A percentile compares a stretch with the other conserved stretches of the same genome.
phyloP scores from a whole-genome alignment of 2,329 filamentous ascomycete species.

The Helotiales sp. region DNA sequence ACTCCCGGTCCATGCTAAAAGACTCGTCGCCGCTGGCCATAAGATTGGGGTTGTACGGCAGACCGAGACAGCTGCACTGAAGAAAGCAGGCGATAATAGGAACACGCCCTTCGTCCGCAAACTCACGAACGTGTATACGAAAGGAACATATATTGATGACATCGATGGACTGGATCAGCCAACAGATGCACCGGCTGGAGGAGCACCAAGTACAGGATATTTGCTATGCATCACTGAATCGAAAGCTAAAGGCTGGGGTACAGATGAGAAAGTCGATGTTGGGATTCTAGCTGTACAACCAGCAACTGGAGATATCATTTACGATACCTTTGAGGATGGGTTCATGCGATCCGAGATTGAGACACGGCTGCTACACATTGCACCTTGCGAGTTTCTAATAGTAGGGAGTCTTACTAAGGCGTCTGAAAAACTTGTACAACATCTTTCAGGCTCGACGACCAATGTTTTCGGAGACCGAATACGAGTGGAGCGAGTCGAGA shows the following conservation, averaged over 20 bases:
- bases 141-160: slow-evolving; percentile 96
- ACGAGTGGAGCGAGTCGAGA: slow-evolving; percentile 76
- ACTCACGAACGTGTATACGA: slow-evolving; percentile 95
- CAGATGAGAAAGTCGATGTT: slow-evolving; percentile 90
- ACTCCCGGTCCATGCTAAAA: slow-evolving; percentile 89
- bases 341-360: slow-evolving; percentile 98
- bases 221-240: slow-evolving; percentile 89
- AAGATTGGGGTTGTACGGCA: slow-evolving; percentile 96
- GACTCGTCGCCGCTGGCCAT: slow-evolving; percentile 86
- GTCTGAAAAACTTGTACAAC: slow-evolving; percentile 87
- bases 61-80: slow-evolving; percentile 91
- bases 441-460: slow-evolving; percentile 84
- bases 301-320: slow-evolving; percentile 91
- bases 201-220: slow-evolving; percentile 72
- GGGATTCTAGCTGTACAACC: slow-evolving; percentile 94
- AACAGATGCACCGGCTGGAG: slow-evolving; percentile 54
- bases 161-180: slow-evolving; percentile 71
- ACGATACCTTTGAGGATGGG: slow-evolving; percentile 93
- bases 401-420: slow-evolving; percentile 88
- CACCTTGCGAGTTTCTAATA: slow-evolving; percentile 91
- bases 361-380: slow-evolving; percentile 91
- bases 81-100: slow-evolving; percentile 91
- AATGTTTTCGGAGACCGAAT: slow-evolving; percentile 92
- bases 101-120: slow-evolving; percentile 91
- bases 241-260: slow-evolving; percentile 75